phyloP scores from a whole-genome alignment of 768 basidiomycete genomes.

The Wakefieldia striispora region DNA sequence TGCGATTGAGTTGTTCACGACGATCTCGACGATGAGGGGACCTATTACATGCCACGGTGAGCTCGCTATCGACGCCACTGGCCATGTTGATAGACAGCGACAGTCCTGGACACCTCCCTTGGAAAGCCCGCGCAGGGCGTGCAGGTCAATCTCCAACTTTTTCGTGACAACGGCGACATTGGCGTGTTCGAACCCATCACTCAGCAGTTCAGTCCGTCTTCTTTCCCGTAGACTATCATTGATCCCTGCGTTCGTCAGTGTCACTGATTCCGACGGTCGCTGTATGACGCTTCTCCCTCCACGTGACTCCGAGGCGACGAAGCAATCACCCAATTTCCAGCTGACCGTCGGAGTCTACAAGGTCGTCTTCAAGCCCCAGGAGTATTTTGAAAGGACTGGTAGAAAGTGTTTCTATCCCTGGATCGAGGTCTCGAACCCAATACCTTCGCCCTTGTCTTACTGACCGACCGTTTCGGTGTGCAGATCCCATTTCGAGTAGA shows the following conservation, averaged over 20 bases:
- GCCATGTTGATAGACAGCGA: not conserved
- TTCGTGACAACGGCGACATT: conserved; percentile 36
- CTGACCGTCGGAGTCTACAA: conserved; percentile 66
- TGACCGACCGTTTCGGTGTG: conserved; percentile 4
- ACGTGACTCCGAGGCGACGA: conserved; percentile 43
- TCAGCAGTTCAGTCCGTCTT: conserved; percentile 52
- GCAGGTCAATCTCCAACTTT: conserved; percentile 57
- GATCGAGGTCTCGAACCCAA: conserved; percentile 64
- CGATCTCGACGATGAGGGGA: conserved; percentile 46
- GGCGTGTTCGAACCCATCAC: conserved; percentile 53
- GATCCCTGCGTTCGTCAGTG: conserved; percentile 37
- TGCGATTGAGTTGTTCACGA: too few relatives aligned
- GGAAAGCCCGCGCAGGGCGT: conserved; percentile 81
- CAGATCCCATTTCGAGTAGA: conserved; percentile 79
- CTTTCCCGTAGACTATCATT: not conserved
- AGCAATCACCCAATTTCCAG: conserved; percentile 38
- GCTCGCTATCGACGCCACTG: conserved; percentile 12
- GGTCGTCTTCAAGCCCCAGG: conserved; percentile 78
- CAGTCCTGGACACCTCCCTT: conserved; percentile 83
- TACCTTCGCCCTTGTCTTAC: not conserved
- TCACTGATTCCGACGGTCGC: conserved; percentile 80
- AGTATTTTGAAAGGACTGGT: conserved; percentile 68
- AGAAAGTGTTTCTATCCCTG: conserved; percentile 83
- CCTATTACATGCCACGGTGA: conserved; percentile 91
- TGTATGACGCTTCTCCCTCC: conserved; percentile 73